These are phyloP conservation scores for Diospyros lotus DNA, from an alignment of 148 eudicot species.

Conservation along the genomic window DNA sequence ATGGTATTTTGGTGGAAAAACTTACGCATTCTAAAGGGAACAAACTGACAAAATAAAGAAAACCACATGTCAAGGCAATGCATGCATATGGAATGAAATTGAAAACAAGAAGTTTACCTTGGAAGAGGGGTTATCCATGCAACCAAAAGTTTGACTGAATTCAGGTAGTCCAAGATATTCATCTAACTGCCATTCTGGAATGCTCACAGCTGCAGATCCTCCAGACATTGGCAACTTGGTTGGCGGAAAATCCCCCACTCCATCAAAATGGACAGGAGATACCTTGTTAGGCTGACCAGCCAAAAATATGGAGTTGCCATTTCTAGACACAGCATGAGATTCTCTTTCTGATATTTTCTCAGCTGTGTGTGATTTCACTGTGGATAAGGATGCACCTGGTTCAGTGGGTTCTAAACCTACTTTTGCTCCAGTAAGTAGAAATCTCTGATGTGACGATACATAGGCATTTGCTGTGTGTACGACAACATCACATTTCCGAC, in stretches of 20 bases:
- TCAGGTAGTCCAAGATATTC: slow-evolving; percentile 50
- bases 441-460: slow-evolving; percentile 67
- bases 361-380: slow-evolving; percentile 32
- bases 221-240: slow-evolving; percentile 38
- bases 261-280: slow-evolving; percentile 29
- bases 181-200: slow-evolving; percentile 55
- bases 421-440: slow-evolving; percentile 72
- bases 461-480: slow-evolving; percentile 54
- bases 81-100: neutral
- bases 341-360: slow-evolving; percentile 43
- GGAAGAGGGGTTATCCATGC: slow-evolving; percentile 42
- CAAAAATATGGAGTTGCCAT: slow-evolving; percentile 23
- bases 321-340: slow-evolving; percentile 22
- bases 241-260: slow-evolving; percentile 24
- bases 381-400: slow-evolving; percentile 42
- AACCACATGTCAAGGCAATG: no score
- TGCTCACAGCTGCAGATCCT: slow-evolving; percentile 45
- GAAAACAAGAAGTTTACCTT: slow-evolving; percentile 38
- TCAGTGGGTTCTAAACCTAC: slow-evolving; percentile 56
- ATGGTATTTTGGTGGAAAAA: no score
- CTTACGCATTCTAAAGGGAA: no score
- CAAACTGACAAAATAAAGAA: no score
- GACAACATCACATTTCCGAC: slow-evolving; percentile 71
- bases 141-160: slow-evolving; percentile 35
- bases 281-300: slow-evolving; percentile 20